Conservation (phyloP, 495 filamentous ascomycete species). For the Aspergillus saccharolyticus region DNA sequence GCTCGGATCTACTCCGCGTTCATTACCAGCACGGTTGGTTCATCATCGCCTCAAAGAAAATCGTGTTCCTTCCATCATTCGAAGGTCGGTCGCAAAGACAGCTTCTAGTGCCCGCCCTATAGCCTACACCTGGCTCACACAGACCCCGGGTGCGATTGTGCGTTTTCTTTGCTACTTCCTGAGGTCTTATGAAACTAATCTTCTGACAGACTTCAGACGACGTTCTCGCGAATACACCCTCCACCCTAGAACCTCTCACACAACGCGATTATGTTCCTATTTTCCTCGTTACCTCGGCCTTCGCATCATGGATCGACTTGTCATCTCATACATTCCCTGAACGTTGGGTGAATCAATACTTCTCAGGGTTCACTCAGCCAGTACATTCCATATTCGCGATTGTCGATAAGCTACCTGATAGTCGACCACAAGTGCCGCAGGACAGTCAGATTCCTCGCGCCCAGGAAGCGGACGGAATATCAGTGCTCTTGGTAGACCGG, state of each 20-base stretch:
- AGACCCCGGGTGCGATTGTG: slow-evolving; percentile 34
- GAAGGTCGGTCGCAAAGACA: slow-evolving; percentile 19
- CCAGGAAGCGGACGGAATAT: slow-evolving; percentile 32
- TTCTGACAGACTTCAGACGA: slow-evolving; percentile 28
- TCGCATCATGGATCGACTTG: slow-evolving; percentile 37
- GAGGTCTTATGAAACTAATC: slow-evolving; percentile 11
- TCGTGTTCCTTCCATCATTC: background rate
- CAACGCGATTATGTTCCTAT: slow-evolving; percentile 22
- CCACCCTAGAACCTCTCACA: slow-evolving; percentile 10
- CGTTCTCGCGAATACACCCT: slow-evolving; percentile 28
- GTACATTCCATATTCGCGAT: slow-evolving; percentile 33
- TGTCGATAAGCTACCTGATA: slow-evolving; percentile 33
- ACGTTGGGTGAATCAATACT: slow-evolving; percentile 27
- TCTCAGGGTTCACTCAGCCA: slow-evolving; percentile 8
- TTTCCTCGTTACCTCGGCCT: slow-evolving; percentile 36
- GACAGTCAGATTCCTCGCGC: background rate
- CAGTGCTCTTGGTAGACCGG: slow-evolving; percentile 25
- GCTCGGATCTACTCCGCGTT: slow-evolving; percentile 12
- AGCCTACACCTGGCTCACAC: slow-evolving; percentile 38
- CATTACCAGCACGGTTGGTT: slow-evolving; percentile 17
- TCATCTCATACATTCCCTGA: slow-evolving; percentile 26
- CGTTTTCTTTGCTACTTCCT: slow-evolving; percentile 6
- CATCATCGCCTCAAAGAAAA: background rate
- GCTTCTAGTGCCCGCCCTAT: slow-evolving; percentile 9
- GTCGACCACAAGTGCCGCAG: slow-evolving; percentile 4